A percentile compares a stretch with the other conserved stretches of the same genome.
Conservation (phyloP, 495 filamentous ascomycete species). For the Amphirosellinia nigrospora region DNA sequence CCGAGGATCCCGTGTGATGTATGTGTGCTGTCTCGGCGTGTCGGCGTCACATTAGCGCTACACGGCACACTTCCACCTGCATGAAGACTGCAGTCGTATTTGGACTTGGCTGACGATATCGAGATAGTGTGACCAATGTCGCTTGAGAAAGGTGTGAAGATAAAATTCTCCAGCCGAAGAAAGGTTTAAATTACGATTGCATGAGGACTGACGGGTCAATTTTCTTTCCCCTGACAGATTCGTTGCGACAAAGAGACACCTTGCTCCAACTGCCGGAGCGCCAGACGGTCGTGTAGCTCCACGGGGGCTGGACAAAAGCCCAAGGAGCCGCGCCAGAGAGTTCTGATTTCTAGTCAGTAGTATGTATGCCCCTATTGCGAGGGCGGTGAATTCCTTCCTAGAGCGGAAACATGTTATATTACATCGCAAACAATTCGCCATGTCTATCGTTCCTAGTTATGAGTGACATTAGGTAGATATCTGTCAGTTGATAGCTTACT, state of each 20-base stretch:
- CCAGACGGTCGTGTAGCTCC: slow-evolving; percentile 60
- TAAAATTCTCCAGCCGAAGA: slow-evolving; percentile 39
- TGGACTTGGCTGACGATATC: slow-evolving; percentile 1
- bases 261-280: slow-evolving; percentile 69
- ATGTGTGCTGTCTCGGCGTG: not conserved
- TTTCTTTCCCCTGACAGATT: slow-evolving; percentile 58
- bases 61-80: not conserved
- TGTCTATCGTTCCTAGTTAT: not conserved
- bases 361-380: slow-evolving; percentile 40
- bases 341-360: slow-evolving; percentile 75
- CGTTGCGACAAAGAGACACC: slow-evolving; percentile 72
- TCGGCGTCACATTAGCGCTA: not conserved
- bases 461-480: not conserved
- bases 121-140: slow-evolving; percentile 46
- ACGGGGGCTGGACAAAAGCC: slow-evolving; percentile 65
- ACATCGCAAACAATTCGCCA: not conserved
- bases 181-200: slow-evolving; percentile 35
- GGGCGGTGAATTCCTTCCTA: not conserved
- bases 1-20: not conserved
- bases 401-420: not conserved
- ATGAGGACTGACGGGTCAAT: slow-evolving; percentile 26
- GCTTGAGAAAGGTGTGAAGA: slow-evolving; percentile 58
- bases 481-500: not conserved
- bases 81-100: not conserved
- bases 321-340: slow-evolving; percentile 63